phyloP scores from a whole-genome alignment of 2,329 filamentous ascomycete species.

The Macrophomina phaseolina region DNA sequence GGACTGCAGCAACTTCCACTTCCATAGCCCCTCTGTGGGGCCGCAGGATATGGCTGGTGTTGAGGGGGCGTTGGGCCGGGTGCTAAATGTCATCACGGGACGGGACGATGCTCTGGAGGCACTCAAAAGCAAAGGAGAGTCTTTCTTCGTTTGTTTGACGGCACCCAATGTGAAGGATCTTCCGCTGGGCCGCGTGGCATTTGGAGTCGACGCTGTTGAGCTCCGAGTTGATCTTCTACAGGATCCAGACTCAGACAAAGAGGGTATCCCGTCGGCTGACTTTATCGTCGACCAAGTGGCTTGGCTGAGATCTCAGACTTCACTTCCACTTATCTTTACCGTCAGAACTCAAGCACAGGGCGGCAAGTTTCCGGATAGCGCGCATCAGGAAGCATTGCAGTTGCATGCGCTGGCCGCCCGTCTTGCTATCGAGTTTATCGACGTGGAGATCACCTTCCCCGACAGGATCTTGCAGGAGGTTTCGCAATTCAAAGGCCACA shows the following conservation, averaged over 20 bases:
- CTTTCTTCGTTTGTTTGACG: conserved; percentile 93
- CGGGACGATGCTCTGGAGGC: conserved; percentile 59
- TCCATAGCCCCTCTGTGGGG: conserved; percentile 76
- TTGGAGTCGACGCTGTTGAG: conserved; percentile 92
- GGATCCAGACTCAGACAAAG: conserved; percentile 63
- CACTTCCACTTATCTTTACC: conserved; percentile 89
- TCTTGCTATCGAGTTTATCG: conserved; percentile 88
- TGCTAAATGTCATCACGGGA: conserved; percentile 73
- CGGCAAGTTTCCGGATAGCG: conserved; percentile 82
- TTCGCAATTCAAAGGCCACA: conserved; percentile 70
- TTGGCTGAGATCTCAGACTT: conserved; percentile 73
- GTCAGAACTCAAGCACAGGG: conserved; percentile 85
- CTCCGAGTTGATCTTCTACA: conserved; percentile 86
- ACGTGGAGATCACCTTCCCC: conserved; percentile 87
- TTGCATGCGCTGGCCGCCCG: conserved; percentile 81
- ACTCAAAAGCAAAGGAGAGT: conserved; percentile 70
- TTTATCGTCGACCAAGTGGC: conserved; percentile 84
- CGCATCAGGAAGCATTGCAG: conserved; percentile 69
- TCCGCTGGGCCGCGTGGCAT: conserved; percentile 72
- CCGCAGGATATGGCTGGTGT: conserved; percentile 67
- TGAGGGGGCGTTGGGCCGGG: conserved; percentile 51
- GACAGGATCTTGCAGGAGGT: conserved; percentile 73
- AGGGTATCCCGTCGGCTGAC: conserved; percentile 68
- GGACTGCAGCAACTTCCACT: conserved; percentile 92
- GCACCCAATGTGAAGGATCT: conserved; percentile 73